A percentile compares a stretch with the other conserved stretches of the same genome.
These are phyloP conservation scores for Sporothrix humicola DNA, from an alignment of 2,329 filamentous ascomycete species.

Conservation along the genomic window DNA sequence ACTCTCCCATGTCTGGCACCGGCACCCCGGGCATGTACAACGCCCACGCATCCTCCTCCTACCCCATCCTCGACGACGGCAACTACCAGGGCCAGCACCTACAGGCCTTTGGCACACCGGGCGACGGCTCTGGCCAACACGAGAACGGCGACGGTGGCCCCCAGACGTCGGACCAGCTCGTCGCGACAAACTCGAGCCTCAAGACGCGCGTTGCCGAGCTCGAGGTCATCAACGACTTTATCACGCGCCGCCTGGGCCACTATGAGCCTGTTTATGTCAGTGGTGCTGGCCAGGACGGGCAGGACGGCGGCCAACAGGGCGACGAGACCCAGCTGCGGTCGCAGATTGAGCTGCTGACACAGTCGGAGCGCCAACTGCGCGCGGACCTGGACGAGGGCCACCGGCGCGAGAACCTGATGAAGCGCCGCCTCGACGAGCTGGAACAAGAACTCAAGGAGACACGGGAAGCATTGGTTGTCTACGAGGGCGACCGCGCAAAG, in stretches of 20 bases:
- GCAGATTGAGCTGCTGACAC: constrained; percentile 59
- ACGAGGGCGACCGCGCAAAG: constrained; percentile 44
- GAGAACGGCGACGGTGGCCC: constrained; percentile 59
- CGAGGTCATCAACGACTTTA: constrained; percentile 89
- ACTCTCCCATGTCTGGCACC: constrained; percentile 80
- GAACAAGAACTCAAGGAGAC: constrained; percentile 62
- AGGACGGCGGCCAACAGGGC: constrained; percentile 44
- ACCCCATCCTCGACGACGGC: constrained; percentile 76
- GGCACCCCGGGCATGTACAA: constrained; percentile 77
- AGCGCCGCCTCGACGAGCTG: constrained; percentile 79
- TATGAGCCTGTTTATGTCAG: constrained; percentile 67
- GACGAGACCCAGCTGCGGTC: constrained; percentile 61
- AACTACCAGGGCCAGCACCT: constrained; percentile 65
- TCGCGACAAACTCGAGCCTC: constrained; percentile 81
- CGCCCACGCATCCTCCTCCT: constrained; percentile 69
- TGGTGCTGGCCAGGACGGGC: constrained; percentile 48
- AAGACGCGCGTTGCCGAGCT: constrained; percentile 95
- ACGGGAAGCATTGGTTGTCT: constrained; percentile 41
- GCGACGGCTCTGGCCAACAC: constrained; percentile 48
- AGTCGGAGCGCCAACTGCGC: constrained; percentile 62
- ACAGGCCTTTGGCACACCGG: constrained; percentile 57
- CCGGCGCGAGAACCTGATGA: constrained; percentile 78
- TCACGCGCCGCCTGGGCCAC: constrained; percentile 73
- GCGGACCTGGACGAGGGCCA: constrained; percentile 76
- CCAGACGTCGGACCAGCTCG: constrained; percentile 79